These are phyloP conservation scores for Penicillium sp. DNA, from an alignment of 2,329 filamentous ascomycete genomes.

Conservation along the genomic window DNA sequence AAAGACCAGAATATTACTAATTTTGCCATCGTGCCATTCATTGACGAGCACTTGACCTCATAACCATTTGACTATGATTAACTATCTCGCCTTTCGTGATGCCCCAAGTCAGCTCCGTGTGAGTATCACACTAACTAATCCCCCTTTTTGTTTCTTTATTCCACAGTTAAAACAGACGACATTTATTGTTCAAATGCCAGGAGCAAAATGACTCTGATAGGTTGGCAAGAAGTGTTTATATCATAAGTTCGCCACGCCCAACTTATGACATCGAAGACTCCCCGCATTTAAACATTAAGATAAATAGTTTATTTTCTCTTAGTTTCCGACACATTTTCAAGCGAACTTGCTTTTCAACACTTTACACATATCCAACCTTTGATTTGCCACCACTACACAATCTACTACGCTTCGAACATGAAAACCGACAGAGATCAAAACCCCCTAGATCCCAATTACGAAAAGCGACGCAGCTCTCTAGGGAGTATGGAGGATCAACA, in stretches of 20 bases:
- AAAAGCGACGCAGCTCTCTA: slow-evolving; percentile 16
- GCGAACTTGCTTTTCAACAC: not conserved
- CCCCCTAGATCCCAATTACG: slow-evolving; percentile 21
- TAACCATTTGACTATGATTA: not conserved
- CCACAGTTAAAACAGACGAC: not conserved
- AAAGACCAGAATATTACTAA: not conserved
- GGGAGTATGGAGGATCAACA: not conserved
- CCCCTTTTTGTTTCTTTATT: not conserved
- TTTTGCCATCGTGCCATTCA: not conserved
- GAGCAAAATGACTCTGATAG: not conserved
- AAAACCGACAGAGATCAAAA: slow-evolving; percentile 18
- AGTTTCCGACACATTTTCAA: not conserved
- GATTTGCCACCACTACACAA: not conserved
- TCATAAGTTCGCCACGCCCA: slow-evolving; percentile 20
- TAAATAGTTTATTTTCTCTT: not conserved
- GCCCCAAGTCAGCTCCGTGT: not conserved
- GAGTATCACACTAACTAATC: not conserved
- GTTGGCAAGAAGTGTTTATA: slow-evolving; percentile 15
- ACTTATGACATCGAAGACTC: slow-evolving; percentile 10
- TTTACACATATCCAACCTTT: not conserved
- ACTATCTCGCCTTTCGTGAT: not conserved
- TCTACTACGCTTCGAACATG: slow-evolving; percentile 12
- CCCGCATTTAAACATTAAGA: slow-evolving; percentile 12
- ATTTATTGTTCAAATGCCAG: not conserved
- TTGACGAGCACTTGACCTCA: slow-evolving; percentile 1